Conservation (phyloP, 805 yeast genomes). For the Isabelozyma rhagii region DNA sequence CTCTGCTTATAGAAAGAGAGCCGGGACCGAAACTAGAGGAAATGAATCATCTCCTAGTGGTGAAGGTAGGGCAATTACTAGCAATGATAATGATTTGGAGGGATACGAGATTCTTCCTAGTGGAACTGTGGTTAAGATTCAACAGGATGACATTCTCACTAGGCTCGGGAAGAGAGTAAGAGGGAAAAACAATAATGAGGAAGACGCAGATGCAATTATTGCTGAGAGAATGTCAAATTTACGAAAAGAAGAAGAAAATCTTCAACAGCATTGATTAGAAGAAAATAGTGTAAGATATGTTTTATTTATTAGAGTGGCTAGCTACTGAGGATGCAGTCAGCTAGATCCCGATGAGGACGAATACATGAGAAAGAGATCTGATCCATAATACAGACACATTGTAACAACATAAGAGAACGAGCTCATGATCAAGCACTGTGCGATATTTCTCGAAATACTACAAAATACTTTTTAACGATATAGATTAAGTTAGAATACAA, state of each 20-base stretch:
- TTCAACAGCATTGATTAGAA: background rate
- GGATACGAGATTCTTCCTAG: constrained; percentile 67
- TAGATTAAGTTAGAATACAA: background rate
- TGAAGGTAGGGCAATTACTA: constrained; percentile 24
- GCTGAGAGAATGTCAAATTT: constrained; percentile 36
- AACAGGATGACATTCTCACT: constrained; percentile 13
- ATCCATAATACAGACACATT: no score
- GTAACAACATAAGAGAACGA: no score
- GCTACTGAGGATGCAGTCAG: no score
- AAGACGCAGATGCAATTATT: constrained; percentile 54
- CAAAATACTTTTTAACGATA: no score
- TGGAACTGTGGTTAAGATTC: constrained; percentile 58
- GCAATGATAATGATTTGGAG: constrained; percentile 20
- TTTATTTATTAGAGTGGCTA: no score
- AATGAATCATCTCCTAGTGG: constrained; percentile 52
- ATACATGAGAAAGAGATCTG: no score
- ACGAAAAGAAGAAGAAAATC: background rate
- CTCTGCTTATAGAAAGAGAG: constrained; percentile 44
- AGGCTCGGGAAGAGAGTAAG: constrained; percentile 38
- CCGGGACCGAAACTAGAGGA: constrained; percentile 44
- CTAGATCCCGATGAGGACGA: no score
- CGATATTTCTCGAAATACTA: no score
- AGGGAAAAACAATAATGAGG: constrained; percentile 30
- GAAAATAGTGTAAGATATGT: no score
- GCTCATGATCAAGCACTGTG: no score